Conservation (phyloP, 768 basidiomycete species). For the Leucogyrophana mollusca region DNA sequence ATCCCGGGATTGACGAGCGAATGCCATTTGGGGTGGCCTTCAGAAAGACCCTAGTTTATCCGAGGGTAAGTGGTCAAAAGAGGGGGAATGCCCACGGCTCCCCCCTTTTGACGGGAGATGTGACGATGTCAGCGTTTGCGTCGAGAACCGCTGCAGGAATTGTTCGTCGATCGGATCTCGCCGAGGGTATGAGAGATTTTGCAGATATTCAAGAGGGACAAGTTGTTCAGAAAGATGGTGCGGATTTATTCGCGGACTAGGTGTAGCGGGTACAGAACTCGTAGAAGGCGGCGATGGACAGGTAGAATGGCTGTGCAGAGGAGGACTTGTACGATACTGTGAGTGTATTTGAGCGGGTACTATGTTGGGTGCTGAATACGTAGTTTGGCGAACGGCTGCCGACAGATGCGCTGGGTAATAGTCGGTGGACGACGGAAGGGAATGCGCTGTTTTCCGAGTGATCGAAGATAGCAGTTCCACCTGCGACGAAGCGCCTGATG, state of each 20-base stretch:
- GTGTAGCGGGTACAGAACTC: slow-evolving; percentile 37
- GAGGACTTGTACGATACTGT: slow-evolving; percentile 18
- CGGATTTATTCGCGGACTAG: slow-evolving; percentile 26
- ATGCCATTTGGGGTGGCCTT: too few relatives aligned
- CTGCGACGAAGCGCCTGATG: slow-evolving; percentile 26
- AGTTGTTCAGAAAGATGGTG: slow-evolving; percentile 35
- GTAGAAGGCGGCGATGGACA: slow-evolving; percentile 34
- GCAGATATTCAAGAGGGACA: slow-evolving; percentile 65
- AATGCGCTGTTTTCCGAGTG: slow-evolving; percentile 26
- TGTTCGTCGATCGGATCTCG: slow-evolving; percentile 68
- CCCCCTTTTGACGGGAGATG: slow-evolving; percentile 14
- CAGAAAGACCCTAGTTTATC: too few relatives aligned
- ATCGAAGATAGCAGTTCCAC: slow-evolving; percentile 14
- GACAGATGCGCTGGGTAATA: slow-evolving; percentile 19
- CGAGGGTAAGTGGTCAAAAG: slow-evolving; percentile 1
- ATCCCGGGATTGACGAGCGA: too few relatives aligned
- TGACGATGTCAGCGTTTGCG: slow-evolving; percentile 20
- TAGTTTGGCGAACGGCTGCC: slow-evolving; percentile 23
- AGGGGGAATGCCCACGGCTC: slow-evolving; percentile 11
- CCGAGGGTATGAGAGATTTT: slow-evolving; percentile 49
- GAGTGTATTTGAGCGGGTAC: slow-evolving; percentile 9
- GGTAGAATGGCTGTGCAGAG: slow-evolving; percentile 21
- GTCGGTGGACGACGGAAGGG: slow-evolving; percentile 27
- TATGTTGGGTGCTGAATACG: slow-evolving; percentile 31
- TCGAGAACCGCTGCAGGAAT: slow-evolving; percentile 55